A percentile compares a stretch with the other conserved stretches of the same genome.
Evolutionary conservation across 2,329 filamentous ascomycete species (phyloP).

Genomic region (Grosmannia penicillata): DNA sequence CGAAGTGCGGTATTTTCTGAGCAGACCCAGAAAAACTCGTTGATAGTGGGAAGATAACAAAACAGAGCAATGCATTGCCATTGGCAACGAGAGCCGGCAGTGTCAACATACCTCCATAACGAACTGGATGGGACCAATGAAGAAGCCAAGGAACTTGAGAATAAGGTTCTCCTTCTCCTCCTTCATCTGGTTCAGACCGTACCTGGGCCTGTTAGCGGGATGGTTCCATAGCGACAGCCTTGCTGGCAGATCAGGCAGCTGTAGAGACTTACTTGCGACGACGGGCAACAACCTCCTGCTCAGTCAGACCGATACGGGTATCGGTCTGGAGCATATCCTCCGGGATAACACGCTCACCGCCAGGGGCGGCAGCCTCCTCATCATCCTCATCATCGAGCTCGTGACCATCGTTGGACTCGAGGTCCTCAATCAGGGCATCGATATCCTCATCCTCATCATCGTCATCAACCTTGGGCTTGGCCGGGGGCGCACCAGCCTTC

Average conservation of each 20-base stretch:
- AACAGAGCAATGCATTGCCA: background rate
- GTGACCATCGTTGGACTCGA: conserved; percentile 67
- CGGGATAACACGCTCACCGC: conserved; percentile 47
- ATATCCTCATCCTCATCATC: conserved; percentile 73
- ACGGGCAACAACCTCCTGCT: conserved; percentile 47
- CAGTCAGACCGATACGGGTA: conserved; percentile 52
- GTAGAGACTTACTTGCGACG: conserved; percentile 42
- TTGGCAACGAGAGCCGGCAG: too few species aligned
- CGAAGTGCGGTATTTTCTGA: too few species aligned
- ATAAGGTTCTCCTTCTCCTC: conserved; percentile 78
- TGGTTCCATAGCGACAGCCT: background rate
- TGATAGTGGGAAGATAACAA: background rate
- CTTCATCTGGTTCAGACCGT: conserved; percentile 74
- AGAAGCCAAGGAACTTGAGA: conserved; percentile 71
- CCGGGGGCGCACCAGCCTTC: conserved; percentile 27
- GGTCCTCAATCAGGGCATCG: conserved; percentile 73
- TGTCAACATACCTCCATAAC: conserved; percentile 67
- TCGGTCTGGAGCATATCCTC: conserved; percentile 61
- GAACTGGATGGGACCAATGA: conserved; percentile 81
- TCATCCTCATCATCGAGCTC: conserved; percentile 47
- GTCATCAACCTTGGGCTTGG: conserved; percentile 28
- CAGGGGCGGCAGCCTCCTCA: conserved; percentile 28
- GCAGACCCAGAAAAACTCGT: too few species aligned
- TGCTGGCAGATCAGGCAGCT: background rate
- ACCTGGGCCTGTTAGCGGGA: conserved; percentile 6